These are phyloP conservation scores for Dichomitus squalens DNA, from an alignment of 1,284 basidiomycete species.

Conservation along the genomic window DNA sequence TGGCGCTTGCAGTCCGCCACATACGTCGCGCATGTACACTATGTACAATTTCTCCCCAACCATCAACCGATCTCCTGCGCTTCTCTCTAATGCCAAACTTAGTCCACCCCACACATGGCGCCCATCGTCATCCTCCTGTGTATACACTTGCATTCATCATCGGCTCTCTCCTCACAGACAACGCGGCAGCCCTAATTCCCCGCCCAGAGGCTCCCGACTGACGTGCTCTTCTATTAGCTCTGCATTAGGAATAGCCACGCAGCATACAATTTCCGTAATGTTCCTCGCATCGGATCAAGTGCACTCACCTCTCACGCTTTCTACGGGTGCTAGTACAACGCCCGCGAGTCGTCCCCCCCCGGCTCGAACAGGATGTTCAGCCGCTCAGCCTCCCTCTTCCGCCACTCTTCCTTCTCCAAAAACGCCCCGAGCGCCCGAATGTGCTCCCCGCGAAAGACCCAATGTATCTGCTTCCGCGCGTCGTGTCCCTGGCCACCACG, in stretches of 20 bases:
- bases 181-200: background rate
- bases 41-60: background rate
- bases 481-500: slow-evolving; percentile 24
- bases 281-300: background rate
- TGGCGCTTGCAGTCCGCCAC: background rate
- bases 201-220: background rate
- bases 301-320: too few species aligned
- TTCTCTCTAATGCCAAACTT: background rate
- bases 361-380: slow-evolving; percentile 58
- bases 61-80: background rate
- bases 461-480: slow-evolving; percentile 58
- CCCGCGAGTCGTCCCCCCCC: slow-evolving; percentile 61
- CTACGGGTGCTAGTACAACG: slow-evolving; percentile 41
- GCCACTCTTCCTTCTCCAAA: slow-evolving; percentile 63
- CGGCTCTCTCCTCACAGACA: background rate
- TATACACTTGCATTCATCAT: background rate
- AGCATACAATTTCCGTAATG: background rate
- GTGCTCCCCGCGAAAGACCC: slow-evolving; percentile 81
- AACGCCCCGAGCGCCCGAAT: slow-evolving; percentile 66
- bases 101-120: background rate
- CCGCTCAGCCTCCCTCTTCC: slow-evolving; percentile 57
- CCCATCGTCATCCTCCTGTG: too few species aligned
- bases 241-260: background rate
- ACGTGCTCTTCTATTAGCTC: background rate
- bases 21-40: background rate